Conservation (phyloP, 805 yeast species). For the Spathaspora sp. region DNA sequence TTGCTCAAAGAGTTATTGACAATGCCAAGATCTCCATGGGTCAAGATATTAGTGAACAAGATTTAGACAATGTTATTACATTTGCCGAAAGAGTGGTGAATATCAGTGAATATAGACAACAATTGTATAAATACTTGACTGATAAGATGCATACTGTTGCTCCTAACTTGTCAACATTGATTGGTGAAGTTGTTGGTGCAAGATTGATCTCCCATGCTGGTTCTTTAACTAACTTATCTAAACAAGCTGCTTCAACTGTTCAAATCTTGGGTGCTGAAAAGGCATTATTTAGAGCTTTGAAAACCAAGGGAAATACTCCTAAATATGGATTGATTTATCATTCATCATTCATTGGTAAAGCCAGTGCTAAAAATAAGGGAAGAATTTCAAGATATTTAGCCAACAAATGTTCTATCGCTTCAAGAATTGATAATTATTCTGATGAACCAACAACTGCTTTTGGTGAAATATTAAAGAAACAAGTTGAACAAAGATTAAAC, state of each 20-base stretch:
- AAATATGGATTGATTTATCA: slow-evolving; percentile 94
- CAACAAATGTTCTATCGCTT: slow-evolving; percentile 98
- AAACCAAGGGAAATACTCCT: slow-evolving; percentile 96
- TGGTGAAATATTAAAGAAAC: slow-evolving; percentile 88
- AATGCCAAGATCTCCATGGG: slow-evolving; percentile 98
- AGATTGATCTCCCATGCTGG: slow-evolving; percentile 98
- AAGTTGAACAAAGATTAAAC: slow-evolving; percentile 95
- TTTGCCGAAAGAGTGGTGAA: slow-evolving; percentile 94
- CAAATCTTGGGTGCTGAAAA: slow-evolving; percentile 97
- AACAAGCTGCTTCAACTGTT: slow-evolving; percentile 98
- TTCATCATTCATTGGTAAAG: slow-evolving; percentile 91
- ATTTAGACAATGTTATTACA: slow-evolving; percentile 84
- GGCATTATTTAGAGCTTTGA: slow-evolving; percentile 92
- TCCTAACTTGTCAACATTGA: slow-evolving; percentile 92
- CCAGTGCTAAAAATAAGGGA: slow-evolving; percentile 96
- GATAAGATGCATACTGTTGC: slow-evolving; percentile 98
- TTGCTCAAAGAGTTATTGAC: slow-evolving; percentile 85
- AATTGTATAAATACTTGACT: slow-evolving; percentile 77
- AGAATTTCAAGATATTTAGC: slow-evolving; percentile 98
- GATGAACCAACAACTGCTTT: slow-evolving; percentile 90
- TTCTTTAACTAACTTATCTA: slow-evolving; percentile 90
- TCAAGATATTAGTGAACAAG: slow-evolving; percentile 93
- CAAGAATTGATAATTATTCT: slow-evolving; percentile 96
- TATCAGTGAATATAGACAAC: slow-evolving; percentile 84
- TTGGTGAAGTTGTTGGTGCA: slow-evolving; percentile 99